A percentile compares a stretch with the other conserved stretches of the same genome.
Evolutionary conservation across 2,329 filamentous ascomycete species (phyloP).

Genomic region (Beauveria sp.): DNA sequence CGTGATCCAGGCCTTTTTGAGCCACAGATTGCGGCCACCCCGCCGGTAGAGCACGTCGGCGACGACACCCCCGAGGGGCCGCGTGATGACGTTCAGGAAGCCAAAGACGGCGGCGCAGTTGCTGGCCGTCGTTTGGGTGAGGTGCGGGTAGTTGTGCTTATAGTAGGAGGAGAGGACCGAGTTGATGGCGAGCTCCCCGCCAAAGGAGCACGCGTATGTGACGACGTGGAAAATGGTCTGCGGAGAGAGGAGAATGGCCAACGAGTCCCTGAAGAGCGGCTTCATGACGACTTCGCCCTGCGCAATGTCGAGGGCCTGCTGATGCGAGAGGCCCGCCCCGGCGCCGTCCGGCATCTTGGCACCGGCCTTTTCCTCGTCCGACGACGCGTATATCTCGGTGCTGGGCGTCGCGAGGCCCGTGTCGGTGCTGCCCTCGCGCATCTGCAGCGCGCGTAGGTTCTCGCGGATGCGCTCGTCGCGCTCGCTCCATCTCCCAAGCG

Average conservation of each 20-base stretch:
- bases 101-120: slow-evolving; percentile 68
- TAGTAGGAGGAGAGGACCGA: slow-evolving; percentile 52
- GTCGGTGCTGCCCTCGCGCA: slow-evolving; percentile 34
- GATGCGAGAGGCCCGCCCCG: slow-evolving; percentile 33
- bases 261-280: slow-evolving; percentile 44
- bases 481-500: slow-evolving; percentile 73
- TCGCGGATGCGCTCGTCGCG: slow-evolving; percentile 52
- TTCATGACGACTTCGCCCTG: slow-evolving; percentile 45
- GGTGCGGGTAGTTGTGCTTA: slow-evolving; percentile 49
- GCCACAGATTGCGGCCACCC: slow-evolving; percentile 27
- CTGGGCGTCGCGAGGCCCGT: slow-evolving; percentile 36
- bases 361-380: slow-evolving; percentile 25
- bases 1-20: slow-evolving; percentile 39
- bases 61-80: slow-evolving; percentile 56
- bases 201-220: slow-evolving; percentile 58
- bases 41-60: slow-evolving; percentile 42
- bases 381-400: slow-evolving; percentile 13
- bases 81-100: slow-evolving; percentile 61
- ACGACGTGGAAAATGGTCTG: slow-evolving; percentile 48
- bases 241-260: slow-evolving; percentile 39
- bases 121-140: slow-evolving; percentile 48
- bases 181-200: slow-evolving; percentile 56
- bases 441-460: slow-evolving; percentile 40
- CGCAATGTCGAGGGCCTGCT: slow-evolving; percentile 47
- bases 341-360: too few relatives aligned